Evolutionary conservation across 1,284 basidiomycete genomes (phyloP), one percentile per base, ranked within the genome.

Genomic region (Coniferiporia weirii): DNA sequence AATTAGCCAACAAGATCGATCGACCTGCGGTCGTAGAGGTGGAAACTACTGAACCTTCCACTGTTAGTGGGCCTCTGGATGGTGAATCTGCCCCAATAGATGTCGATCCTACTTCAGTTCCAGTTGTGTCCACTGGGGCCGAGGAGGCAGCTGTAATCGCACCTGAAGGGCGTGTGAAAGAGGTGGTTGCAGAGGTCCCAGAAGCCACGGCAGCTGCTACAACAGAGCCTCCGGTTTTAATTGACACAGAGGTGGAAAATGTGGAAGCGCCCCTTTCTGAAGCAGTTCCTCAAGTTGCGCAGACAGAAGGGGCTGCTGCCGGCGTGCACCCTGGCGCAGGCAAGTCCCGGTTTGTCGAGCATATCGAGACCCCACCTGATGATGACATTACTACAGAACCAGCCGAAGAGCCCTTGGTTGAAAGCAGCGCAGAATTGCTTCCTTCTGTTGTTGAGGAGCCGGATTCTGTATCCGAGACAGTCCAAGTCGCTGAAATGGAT

Each of bases 301-400:
- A 57, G 44, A 34, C 48, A 35, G 57, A 53, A 36, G 56, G 32
- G 19, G 47, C 27, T 35, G 51, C 43, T 44, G 12, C 52, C 15
- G 19, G n/a, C 27, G 15, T 44, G 15, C 40, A 53, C 43, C 53
- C 48, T 22, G 59, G 54, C 45, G 59, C 59, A 46, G 59, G 54
- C 19, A 54, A 56, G 10, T 60, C 59, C 34, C 54, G 59, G 47
- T 60, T 60, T 40, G 59, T 60, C 22, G 59, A 60, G 38, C 59
- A 60, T 32, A 44, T 60, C 10, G 38, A 60, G 22, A 51, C 32
- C 20, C 47, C 59, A 35, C 59, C 54, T 38, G 19, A 44, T 45
- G 19, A 44, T 45, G 53, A 56, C 36, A 27, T 38, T 12, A 36
- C 38, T 8, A 17, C 22, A 17, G 44, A 32, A 1, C 46, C 17